These are phyloP conservation scores for Trichocladium uniseriatum DNA, from an alignment of 495 filamentous ascomycete species.

Conservation along the genomic window DNA sequence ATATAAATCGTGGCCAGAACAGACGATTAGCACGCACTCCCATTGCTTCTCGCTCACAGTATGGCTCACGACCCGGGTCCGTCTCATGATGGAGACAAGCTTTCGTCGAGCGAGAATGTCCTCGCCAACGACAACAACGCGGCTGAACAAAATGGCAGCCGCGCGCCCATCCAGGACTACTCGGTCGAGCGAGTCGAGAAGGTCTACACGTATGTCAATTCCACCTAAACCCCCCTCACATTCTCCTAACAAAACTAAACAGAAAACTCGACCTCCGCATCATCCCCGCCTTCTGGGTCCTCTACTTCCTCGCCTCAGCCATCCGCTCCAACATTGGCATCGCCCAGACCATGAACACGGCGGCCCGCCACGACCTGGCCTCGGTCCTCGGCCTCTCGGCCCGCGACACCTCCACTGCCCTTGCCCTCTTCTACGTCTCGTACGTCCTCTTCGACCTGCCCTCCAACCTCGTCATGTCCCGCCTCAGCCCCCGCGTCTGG, in stretches of 20 bases:
- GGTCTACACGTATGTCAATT: slow-evolving; percentile 49
- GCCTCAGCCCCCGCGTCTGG: slow-evolving; percentile 76
- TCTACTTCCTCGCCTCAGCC: slow-evolving; percentile 88
- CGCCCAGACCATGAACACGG: slow-evolving; percentile 80
- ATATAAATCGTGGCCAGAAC: slow-evolving; percentile 21
- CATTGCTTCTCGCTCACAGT: slow-evolving; percentile 44
- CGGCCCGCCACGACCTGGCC: slow-evolving; percentile 56
- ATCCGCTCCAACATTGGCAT: slow-evolving; percentile 86
- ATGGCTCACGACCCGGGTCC: slow-evolving; percentile 28
- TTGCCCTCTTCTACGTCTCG: slow-evolving; percentile 83
- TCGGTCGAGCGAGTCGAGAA: slow-evolving; percentile 49
- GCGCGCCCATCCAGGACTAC: slow-evolving; percentile 24
- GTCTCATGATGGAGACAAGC: slow-evolving; percentile 16
- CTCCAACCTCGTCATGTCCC: slow-evolving; percentile 83
- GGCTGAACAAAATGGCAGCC: slow-evolving; percentile 6
- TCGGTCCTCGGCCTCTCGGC: slow-evolving; percentile 55
- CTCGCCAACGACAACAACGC: slow-evolving; percentile 11
- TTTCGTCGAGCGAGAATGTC: not conserved
- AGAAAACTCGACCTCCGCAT: slow-evolving; percentile 77
- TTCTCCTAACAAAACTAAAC: slow-evolving; percentile 41
- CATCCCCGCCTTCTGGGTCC: slow-evolving; percentile 84
- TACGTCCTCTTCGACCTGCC: slow-evolving; percentile 87
- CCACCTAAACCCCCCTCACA: not conserved
- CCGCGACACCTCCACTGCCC: slow-evolving; percentile 68
- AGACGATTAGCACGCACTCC: slow-evolving; percentile 41